phyloP scores from a whole-genome alignment of 2,329 filamentous ascomycete species.

The Pseudogymnoascus sp. region DNA sequence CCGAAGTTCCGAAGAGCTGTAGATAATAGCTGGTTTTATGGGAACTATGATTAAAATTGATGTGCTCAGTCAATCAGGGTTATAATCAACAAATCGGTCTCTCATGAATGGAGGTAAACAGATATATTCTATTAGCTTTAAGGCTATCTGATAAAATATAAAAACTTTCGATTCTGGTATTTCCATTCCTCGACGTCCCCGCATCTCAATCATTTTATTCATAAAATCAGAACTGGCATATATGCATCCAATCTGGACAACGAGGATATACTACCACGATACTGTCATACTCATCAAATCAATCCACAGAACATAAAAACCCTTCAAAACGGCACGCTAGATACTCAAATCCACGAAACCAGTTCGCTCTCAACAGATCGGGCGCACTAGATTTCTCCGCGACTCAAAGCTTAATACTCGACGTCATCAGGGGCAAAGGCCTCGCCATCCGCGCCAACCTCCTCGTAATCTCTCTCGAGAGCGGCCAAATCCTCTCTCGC shows the following conservation, averaged over 20 bases:
- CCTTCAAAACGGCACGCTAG: background rate
- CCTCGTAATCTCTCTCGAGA: slow-evolving; percentile 58
- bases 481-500: slow-evolving; percentile 60
- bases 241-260: background rate
- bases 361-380: background rate
- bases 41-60: background rate
- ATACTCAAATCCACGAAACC: slow-evolving; percentile 5
- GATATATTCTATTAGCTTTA: background rate
- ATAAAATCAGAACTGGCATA: slow-evolving; percentile 3
- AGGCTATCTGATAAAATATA: background rate
- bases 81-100: background rate
- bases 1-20: background rate
- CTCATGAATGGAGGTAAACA: background rate
- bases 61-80: background rate
- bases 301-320: slow-evolving; percentile 2
- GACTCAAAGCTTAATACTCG: slow-evolving; percentile 26
- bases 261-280: slow-evolving; percentile 7
- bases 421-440: slow-evolving; percentile 42
- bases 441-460: slow-evolving; percentile 53
- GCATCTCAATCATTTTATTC: slow-evolving; percentile 6
- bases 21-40: background rate
- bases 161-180: slow-evolving; percentile 1
- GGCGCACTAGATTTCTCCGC: background rate
- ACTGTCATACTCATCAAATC: slow-evolving; percentile 4
- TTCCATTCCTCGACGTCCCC: slow-evolving; percentile 1